phyloP scores from a whole-genome alignment of 495 filamentous ascomycete species.

The Talaromyces ruber region DNA sequence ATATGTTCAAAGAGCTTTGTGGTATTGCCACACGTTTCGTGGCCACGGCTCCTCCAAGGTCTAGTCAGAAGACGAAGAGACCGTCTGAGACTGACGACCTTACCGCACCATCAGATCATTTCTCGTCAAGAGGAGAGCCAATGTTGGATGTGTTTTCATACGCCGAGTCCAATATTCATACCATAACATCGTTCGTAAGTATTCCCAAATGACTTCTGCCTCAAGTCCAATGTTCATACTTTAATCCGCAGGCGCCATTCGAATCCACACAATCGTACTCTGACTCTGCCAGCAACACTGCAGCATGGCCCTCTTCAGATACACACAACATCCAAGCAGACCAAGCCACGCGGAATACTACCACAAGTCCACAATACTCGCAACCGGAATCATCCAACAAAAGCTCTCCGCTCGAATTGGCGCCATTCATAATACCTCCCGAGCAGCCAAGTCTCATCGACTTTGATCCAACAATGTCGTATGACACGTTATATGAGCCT shows the following conservation, averaged over 20 bases:
- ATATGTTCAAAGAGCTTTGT: slow-evolving; percentile 2
- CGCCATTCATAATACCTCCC: slow-evolving; percentile 4
- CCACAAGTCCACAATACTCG: neutral
- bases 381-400: neutral
- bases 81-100: neutral
- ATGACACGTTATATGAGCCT: neutral
- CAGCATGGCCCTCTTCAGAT: neutral
- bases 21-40: neutral
- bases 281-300: neutral
- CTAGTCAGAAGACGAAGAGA: slow-evolving; percentile 3
- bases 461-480: neutral
- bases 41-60: neutral
- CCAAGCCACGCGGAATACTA: neutral
- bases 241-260: neutral
- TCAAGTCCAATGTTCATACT: neutral
- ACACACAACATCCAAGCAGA: neutral
- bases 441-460: slow-evolving; percentile 2
- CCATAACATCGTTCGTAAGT: slow-evolving; percentile 1
- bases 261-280: neutral
- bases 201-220: neutral
- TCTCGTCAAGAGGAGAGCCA: neutral
- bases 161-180: neutral
- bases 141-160: neutral
- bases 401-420: slow-evolving; percentile 1
- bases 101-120: neutral